Evolutionary conservation across 306 rosid species (phyloP).

Genomic region (Betula pendula): DNA sequence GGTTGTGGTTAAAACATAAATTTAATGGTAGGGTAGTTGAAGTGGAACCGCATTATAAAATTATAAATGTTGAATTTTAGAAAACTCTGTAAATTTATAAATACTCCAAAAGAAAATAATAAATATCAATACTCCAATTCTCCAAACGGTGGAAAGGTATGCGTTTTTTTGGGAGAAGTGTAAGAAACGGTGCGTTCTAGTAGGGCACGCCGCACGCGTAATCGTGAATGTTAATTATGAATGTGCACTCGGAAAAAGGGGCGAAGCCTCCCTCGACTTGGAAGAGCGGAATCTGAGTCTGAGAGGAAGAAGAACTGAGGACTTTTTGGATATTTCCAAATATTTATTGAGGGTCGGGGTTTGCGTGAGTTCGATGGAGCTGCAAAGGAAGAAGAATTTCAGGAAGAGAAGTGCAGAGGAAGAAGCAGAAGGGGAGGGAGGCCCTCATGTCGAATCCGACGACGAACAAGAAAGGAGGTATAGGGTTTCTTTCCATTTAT

Average conservation of each 20-base stretch:
- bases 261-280: too few relatives aligned
- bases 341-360: not conserved
- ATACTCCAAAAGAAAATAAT: too few relatives aligned
- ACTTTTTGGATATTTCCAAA: not conserved
- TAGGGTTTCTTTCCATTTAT: not conserved
- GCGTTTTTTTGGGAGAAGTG: not conserved
- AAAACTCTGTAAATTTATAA: too few relatives aligned
- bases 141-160: not conserved
- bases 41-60: too few relatives aligned
- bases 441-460: slow-evolving; percentile 27
- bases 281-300: not conserved
- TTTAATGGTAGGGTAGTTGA: too few relatives aligned
- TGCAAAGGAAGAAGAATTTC: slow-evolving; percentile 58
- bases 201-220: not conserved
- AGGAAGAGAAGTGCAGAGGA: slow-evolving; percentile 52
- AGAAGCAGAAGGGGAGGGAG: slow-evolving; percentile 9
- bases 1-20: too few relatives aligned
- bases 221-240: too few relatives aligned
- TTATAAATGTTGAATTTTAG: too few relatives aligned
- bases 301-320: not conserved
- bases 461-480: slow-evolving; percentile 79
- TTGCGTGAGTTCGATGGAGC: slow-evolving; percentile 16
- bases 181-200: not conserved
- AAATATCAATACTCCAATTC: too few relatives aligned
- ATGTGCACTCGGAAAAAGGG: not conserved